Base-by-base conservation (phyloP, 495 filamentous ascomycete species). In the Penicillium coffeae region DNA sequence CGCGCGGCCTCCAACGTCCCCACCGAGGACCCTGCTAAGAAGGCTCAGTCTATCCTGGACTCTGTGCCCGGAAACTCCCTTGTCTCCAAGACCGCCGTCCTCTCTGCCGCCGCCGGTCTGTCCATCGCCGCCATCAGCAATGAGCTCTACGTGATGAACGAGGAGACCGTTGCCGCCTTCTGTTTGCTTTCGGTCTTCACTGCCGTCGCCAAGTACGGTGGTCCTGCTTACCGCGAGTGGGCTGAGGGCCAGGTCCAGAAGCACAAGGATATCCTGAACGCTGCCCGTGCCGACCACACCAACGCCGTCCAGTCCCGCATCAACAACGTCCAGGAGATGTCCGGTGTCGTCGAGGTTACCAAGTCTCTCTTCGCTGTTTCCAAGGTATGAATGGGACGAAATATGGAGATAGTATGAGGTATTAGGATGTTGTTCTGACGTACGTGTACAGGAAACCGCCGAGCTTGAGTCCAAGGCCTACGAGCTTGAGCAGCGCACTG, bases 141-240 rank as follows among this genome's bases (percentile, higher is more conserved):
- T 74, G 94, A 99, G 78, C 86, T 97, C 77, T 99, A 96, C 71
- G 89, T 99, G 68, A 78, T 99, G 70, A 99, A 97, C 75, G 92
- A 97, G 78, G 94, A 99, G 78, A 81, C 90, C 49, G 84, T 99
- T 60, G 87, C 94, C 59, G 86, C 87, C 45, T 78, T 99, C 74
- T 89, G 83, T 66, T 75, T 96, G 50, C 75, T 97, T 60, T 89
- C 83, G 62, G 85, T 96, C 51, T 96, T 94, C 83, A 86, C 73
- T 60, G 89, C 83, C 43, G 78, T 95, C 57, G 89, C 81, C 68
- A 90, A 94, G 73, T 97, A 88, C 69, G 90, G 84, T 61, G 93
- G 92, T 39, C 93, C 93, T 38, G 76, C 85, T 75, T 97, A 96
- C 79, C 81, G 74, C 62, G 80, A 93, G 66, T 99, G 91, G 90